Base-by-base conservation (phyloP, 352 stramenopile species). In the Globisporangium solare region DNA sequence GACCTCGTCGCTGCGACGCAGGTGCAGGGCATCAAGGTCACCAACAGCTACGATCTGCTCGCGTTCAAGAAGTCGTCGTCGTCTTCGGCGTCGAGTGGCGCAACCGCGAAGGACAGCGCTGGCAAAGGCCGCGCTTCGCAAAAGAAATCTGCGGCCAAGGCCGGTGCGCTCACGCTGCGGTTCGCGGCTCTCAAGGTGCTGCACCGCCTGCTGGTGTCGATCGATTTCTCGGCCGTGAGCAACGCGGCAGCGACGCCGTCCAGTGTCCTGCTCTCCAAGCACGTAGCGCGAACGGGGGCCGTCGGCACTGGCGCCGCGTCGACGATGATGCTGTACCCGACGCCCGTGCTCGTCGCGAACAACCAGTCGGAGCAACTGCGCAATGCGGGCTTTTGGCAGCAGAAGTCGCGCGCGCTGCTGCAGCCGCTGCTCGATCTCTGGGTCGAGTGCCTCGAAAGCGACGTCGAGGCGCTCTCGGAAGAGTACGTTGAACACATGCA, bases 11-110 rank as follows among this genome's bases (percentile, higher is more conserved):
- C 72, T 5, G 70, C 81, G 0, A 70, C 78, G 15, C 72, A 86
- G 62, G 73, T 76, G 1, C 79, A 90, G 45, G 79, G 82, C 0
- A 89, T 92, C 54, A 69, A 79, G 54, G 79, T 94, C 57, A 89
- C 68, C 54, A 94, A 94, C 63, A 77, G 71, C 58, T 94, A 94
- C 68, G 73, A 88, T 46, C 20, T 88, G 47, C 58, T 94, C 41
- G 24, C 63, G 8, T 43, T 68, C 5, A 60, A 68, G 22, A 64
- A 60, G 13, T 39, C 43, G 40, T 31, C 37, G 0, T 56, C 51
- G 0, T 65, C 63, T 32, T n/a, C n/a, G n/a, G 70, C 71, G 35
- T 27, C 31, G 22, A 66, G 21, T 46, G 31, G 31, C 7, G 27
- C 24, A 8, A n/a, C 2, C 31, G 31, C 24, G 39, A 37, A 37